Evolutionary conservation across 208 protist genomes (phyloP).

Genomic region (Leishmania gerbilli): DNA sequence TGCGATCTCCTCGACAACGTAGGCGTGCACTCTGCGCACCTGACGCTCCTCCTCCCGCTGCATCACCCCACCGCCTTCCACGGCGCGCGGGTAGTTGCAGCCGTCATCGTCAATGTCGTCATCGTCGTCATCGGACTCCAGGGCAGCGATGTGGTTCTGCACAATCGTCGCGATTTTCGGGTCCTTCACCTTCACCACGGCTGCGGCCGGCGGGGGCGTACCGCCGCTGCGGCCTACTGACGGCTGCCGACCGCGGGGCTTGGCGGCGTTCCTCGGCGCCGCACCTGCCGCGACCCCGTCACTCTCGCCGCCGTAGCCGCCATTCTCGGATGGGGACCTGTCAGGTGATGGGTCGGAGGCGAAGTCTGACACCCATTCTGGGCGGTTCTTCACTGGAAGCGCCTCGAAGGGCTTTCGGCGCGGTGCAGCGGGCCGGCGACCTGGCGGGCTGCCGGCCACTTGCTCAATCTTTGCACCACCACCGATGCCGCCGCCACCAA

Average conservation of each 20-base stretch:
- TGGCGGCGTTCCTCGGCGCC: conserved; percentile 9
- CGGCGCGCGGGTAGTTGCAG: conserved; percentile 1
- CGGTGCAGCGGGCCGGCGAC: conserved; percentile 16
- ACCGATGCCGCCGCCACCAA: conserved; percentile 51
- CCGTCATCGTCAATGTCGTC: conserved; percentile 63
- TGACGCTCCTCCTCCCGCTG: conserved; percentile 77
- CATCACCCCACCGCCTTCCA: conserved; percentile 18
- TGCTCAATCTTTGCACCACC: conserved; percentile 56
- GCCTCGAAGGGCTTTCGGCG: conserved; percentile 52
- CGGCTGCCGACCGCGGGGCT: conserved; percentile 20
- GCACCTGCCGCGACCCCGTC: not conserved
- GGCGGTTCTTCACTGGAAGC: conserved; percentile 47
- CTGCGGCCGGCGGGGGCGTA: conserved; percentile 14
- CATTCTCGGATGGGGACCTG: conserved; percentile 19
- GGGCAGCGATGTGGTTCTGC: conserved; percentile 79
- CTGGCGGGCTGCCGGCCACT: conserved; percentile 28
- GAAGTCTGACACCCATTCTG: conserved; percentile 85
- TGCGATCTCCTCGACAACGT: conserved; percentile 92
- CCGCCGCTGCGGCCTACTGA: conserved; percentile 21
- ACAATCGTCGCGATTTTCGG: conserved; percentile 91
- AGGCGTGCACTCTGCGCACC: conserved; percentile 87
- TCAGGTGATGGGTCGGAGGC: conserved; percentile 34
- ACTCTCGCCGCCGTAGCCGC: conserved; percentile 10
- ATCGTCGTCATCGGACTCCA: conserved; percentile 59
- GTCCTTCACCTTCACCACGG: conserved; percentile 62